Base-by-base conservation (phyloP, 23 red algal species). In the Pyropia haitanensis region DNA sequence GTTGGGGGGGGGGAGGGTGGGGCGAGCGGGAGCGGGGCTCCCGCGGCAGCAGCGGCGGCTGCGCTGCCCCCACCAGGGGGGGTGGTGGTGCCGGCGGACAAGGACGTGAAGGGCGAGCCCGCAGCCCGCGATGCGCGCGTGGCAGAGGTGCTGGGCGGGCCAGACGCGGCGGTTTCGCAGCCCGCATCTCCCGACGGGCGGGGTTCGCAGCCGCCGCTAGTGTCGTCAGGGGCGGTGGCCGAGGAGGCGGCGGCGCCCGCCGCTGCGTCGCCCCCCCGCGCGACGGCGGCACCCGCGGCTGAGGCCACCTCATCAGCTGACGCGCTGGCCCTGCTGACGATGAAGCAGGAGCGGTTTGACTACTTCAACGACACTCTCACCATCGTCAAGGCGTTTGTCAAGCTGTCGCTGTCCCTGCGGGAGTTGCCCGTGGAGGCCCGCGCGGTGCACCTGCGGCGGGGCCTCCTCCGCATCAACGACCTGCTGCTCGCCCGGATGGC, bases 311-410 rank as follows among this genome's bases (percentile, higher is more conserved):
- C 49, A 51, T 24, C 74, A 13, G 39, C 58, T 56, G 80, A 85
- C 61, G 61, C 75, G 26, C 56, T 76, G 50, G 64, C 70, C 52
- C 77, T 96, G 56, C 71, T 98, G 63, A 68, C 85, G 59, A 88
- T 88, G 60, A 91, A 98, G 64, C 86, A 98, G 52, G 94, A 98
- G 66, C 82, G 94, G 18, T 98, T 83, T 52, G 86, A 98, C 57
- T 98, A 98, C 56, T 98, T 98, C 58, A 89, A 88, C 73, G 87
- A 91, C 67, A 78, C 74, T 21, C 46, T 98, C 14, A 65, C 82
- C 16, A 78, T 98, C 39, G 78, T 88, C 9, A 78, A 81, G 39
- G 66, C 79, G 51, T 83, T 98, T 49, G 94, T 98, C 4, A 31
- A 67, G 14, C 27, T 98, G 8, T 98, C 94, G 30, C 67, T 95